Percentiles rank a stretch among this genome's conserved stretches.
These are phyloP conservation scores for Aspergillus alliaceus DNA, from an alignment of 2,329 filamentous ascomycete genomes.

Conservation along the genomic window DNA sequence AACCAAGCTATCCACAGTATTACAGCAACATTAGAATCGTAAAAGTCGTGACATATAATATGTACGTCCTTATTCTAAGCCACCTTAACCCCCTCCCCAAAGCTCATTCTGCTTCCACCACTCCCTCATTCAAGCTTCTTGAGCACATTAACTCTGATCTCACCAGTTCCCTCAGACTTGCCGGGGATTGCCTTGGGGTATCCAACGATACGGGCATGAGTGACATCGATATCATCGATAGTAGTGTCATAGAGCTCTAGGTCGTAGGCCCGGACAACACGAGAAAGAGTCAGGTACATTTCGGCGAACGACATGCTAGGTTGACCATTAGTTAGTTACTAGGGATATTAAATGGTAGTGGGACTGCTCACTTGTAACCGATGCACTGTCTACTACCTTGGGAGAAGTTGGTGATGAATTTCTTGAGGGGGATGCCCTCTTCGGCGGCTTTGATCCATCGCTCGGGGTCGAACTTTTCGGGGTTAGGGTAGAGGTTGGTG, in stretches of 20 bases:
- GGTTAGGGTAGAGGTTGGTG: neutral
- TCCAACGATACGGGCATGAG: neutral
- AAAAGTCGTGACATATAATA: no score
- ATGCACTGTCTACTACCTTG: constrained; percentile 5
- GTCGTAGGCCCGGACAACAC: neutral
- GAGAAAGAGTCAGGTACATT: neutral
- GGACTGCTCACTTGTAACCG: neutral
- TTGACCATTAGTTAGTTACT: neutral
- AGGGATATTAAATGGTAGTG: no score
- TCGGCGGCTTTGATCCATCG: neutral
- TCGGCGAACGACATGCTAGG: neutral
- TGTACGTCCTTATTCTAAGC: no score
- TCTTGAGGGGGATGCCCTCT: neutral
- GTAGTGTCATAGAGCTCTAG: neutral
- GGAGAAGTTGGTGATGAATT: neutral
- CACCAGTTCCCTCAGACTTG: neutral
- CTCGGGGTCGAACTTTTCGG: neutral
- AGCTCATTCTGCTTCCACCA: no score
- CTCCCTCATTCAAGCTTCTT: neutral
- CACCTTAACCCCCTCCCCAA: no score
- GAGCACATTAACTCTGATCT: neutral
- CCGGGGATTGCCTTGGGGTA: neutral
- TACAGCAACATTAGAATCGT: no score
- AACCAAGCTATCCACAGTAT: no score
- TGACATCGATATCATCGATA: neutral